phyloP scores from a whole-genome alignment of 2,329 filamentous ascomycete species.

The Lasiodiplodia sp. region DNA sequence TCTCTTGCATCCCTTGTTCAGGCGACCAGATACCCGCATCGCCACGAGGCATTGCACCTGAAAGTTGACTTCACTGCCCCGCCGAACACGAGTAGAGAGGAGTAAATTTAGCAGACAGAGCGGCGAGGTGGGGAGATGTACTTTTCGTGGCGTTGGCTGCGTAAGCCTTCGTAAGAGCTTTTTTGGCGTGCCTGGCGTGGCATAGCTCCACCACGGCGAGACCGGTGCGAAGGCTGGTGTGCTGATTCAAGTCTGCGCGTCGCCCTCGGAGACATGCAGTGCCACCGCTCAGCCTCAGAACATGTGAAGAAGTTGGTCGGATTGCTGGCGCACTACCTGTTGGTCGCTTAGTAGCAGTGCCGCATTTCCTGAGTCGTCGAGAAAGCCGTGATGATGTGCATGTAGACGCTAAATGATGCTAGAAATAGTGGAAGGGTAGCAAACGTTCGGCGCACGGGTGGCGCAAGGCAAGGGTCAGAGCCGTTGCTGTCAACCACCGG shows the following conservation, averaged over 20 bases:
- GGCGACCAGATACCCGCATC: slow-evolving; percentile 8
- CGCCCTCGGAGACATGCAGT: slow-evolving; percentile 16
- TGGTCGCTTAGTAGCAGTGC: neutral
- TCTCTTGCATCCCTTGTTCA: slow-evolving; percentile 13
- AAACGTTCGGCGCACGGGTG: slow-evolving; percentile 4
- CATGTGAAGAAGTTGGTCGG: neutral
- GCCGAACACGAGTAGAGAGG: neutral
- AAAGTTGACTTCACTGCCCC: neutral
- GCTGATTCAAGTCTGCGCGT: slow-evolving; percentile 19
- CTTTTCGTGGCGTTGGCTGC: slow-evolving; percentile 14
- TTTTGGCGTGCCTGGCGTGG: slow-evolving; percentile 12
- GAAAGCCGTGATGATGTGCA: no score
- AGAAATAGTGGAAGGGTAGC: slow-evolving; percentile 7
- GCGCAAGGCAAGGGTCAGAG: slow-evolving; percentile 12
- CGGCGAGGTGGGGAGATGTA: slow-evolving; percentile 9
- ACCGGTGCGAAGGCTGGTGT: neutral
- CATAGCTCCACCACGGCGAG: slow-evolving; percentile 20
- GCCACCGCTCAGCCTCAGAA: neutral
- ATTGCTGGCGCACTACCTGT: neutral
- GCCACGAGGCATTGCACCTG: neutral
- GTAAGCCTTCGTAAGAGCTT: slow-evolving; percentile 15
- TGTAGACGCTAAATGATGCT: neutral
- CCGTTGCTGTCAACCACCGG: neutral
- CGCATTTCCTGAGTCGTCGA: no score
- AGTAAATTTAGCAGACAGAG: slow-evolving; percentile 2